Base-by-base conservation (phyloP, 1,284 basidiomycete species). In the Leucoagaricus sp. region DNA sequence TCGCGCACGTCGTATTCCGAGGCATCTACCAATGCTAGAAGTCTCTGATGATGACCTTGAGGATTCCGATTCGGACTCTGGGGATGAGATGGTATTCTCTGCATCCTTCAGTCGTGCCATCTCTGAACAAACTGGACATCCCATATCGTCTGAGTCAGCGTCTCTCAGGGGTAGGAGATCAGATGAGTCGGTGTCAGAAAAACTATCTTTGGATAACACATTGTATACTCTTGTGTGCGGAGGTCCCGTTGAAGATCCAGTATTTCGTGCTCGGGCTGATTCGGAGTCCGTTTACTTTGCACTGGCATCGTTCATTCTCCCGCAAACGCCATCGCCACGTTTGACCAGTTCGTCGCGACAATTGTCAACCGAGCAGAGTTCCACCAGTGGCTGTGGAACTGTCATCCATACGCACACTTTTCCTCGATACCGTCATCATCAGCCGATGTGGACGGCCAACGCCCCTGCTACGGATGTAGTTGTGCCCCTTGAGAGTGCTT, bases 361-460 rank as follows among this genome's bases (percentile, higher is more conserved):
- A 26, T 29, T 31, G 23, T 58, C 47, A 33, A 19, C 33, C 19
- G 26, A 28, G 17, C 5, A 26, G 17, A 42, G 15, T 26, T 15
- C 45, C 19, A 69, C 75, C 19, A 85, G 80, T 48, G 86, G 85
- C 0, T 88, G 86, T 59, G 86, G 86, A 0, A 76, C 83, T 1
- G 64, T 86, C 3, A 65, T 88, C 9, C 84, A 87, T 64, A 61
- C 77, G 57, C 70, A 71, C 15, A 85, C 82, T 12, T 76, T 79
- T 6, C 83, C 82, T 1, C 76, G 79, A 8, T 46, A 50, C 31
- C 36, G 29, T 25, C 72, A 73, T 19, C 72, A 76, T 33, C 74
- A 79, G 33, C 73, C 76, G 21, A 79, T 83, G 15, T 87, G 85
- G 84, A 73, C 80, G 7, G 84, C 83, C 4, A 79, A 77, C 52